Percentiles rank a stretch among this genome's conserved stretches.
These are phyloP conservation scores for Apiotrichum veenhuisii DNA, from an alignment of 1,284 basidiomycete genomes.

Conservation along the genomic window DNA sequence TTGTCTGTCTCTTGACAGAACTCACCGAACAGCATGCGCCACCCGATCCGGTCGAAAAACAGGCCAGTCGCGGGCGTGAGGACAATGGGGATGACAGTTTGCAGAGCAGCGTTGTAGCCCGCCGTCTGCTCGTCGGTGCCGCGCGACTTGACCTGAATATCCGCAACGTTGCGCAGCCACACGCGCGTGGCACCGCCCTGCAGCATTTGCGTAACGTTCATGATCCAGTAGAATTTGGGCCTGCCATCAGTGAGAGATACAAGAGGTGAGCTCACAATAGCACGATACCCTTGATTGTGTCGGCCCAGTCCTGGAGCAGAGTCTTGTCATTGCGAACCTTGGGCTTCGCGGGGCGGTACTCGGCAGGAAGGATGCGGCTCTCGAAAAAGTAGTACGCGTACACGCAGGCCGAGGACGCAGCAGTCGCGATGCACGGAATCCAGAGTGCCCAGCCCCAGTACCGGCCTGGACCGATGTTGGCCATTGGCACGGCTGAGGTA, in stretches of 20 bases:
- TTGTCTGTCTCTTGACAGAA: neutral
- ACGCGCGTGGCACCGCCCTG: constrained; percentile 47
- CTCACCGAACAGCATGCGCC: constrained; percentile 33
- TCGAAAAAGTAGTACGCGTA: constrained; percentile 44
- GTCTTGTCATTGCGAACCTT: constrained; percentile 10
- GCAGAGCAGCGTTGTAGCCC: constrained; percentile 50
- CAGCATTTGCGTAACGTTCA: constrained; percentile 29
- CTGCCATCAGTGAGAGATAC: constrained; percentile 14
- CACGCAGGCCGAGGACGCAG: constrained; percentile 8
- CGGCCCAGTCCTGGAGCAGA: constrained; percentile 8
- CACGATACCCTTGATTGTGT: constrained; percentile 2
- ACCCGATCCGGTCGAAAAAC: constrained; percentile 44
- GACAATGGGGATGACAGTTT: constrained; percentile 51
- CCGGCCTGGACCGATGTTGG: constrained; percentile 24
- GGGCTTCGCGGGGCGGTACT: constrained; percentile 11
- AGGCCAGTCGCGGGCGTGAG: constrained; percentile 47
- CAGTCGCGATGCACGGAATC: constrained; percentile 16
- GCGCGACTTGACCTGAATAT: constrained; percentile 48
- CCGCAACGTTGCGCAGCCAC: constrained; percentile 50
- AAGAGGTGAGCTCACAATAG: neutral
- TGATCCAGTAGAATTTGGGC: constrained; percentile 42
- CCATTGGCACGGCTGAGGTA: constrained; percentile 37
- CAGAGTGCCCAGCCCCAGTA: constrained; percentile 43
- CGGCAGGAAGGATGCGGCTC: constrained; percentile 24
- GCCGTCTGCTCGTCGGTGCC: constrained; percentile 46